phyloP scores from a whole-genome alignment of 2,329 filamentous ascomycete genomes.

The Paracamarosporium sp. region DNA sequence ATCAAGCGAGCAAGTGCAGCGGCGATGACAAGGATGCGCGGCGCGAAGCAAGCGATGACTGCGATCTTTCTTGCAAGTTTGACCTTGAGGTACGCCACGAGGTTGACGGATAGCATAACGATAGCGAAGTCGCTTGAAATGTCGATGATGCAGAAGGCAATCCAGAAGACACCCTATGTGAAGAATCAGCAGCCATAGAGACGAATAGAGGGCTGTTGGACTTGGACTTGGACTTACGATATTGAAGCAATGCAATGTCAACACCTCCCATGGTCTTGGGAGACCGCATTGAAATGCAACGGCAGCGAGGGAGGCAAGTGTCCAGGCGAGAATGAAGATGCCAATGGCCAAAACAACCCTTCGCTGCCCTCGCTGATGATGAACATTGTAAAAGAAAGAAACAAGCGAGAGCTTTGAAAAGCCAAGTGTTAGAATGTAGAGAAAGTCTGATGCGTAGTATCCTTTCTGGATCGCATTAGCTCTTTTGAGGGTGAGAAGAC shows the following conservation, averaged over 20 bases:
- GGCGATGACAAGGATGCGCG: slow-evolving; percentile 34
- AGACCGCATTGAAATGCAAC: slow-evolving; percentile 40
- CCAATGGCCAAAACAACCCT: slow-evolving; percentile 26
- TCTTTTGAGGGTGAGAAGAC: slow-evolving; percentile 22
- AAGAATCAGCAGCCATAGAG: slow-evolving; percentile 20
- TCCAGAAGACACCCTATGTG: slow-evolving; percentile 39
- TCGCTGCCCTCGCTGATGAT: slow-evolving; percentile 24
- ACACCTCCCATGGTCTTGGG: slow-evolving; percentile 37
- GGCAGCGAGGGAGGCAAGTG: slow-evolving; percentile 28
- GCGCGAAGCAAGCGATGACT: slow-evolving; percentile 41
- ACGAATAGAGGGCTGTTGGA: background rate
- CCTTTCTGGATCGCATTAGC: slow-evolving; percentile 35
- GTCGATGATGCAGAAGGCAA: slow-evolving; percentile 42
- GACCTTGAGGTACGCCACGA: slow-evolving; percentile 37
- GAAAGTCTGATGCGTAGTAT: slow-evolving; percentile 41
- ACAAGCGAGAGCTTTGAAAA: slow-evolving; percentile 41
- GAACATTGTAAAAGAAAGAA: slow-evolving; percentile 32
- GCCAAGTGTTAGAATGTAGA: slow-evolving; percentile 37
- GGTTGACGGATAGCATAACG: slow-evolving; percentile 37
- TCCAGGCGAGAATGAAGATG: slow-evolving; percentile 36
- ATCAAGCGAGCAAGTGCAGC: slow-evolving; percentile 35
- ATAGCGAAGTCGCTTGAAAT: slow-evolving; percentile 39
- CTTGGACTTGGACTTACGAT: slow-evolving; percentile 25
- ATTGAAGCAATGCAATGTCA: slow-evolving; percentile 36
- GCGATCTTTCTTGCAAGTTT: slow-evolving; percentile 30